Percentiles rank a stretch among this genome's conserved stretches.
Conservation (phyloP, 169 alveolate genomes). For the Plasmodium malariae region DNA sequence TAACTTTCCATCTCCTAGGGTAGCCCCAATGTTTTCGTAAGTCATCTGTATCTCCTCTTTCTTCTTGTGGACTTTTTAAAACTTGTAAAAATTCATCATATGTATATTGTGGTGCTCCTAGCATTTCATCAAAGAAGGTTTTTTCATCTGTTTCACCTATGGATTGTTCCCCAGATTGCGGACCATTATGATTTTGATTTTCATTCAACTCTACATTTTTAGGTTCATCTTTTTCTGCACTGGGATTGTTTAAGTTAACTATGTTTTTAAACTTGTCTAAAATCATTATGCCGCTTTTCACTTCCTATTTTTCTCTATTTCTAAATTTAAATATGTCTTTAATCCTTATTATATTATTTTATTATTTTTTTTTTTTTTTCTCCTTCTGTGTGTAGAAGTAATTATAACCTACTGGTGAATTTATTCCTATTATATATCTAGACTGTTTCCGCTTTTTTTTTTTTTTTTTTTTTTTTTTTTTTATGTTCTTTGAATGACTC, state of each 20-base stretch:
- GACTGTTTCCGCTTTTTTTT: no score
- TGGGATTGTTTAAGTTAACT: constrained; percentile 32
- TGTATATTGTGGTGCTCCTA: constrained; percentile 83
- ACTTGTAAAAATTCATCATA: constrained; percentile 84
- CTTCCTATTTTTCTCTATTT: not conserved
- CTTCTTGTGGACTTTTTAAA: constrained; percentile 77
- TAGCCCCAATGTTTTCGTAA: constrained; percentile 84
- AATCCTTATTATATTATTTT: no score
- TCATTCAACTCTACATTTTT: constrained; percentile 40
- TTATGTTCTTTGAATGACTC: no score
- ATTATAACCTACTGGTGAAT: no score
- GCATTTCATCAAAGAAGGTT: constrained; percentile 79
- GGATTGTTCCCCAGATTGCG: constrained; percentile 6
- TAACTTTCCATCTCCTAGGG: constrained; percentile 84
- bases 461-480: no score
- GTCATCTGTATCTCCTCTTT: constrained; percentile 81
- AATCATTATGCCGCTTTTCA: constrained; percentile 5
- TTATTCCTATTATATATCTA: no score
- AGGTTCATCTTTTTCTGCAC: constrained; percentile 26
- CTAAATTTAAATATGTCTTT: no score
- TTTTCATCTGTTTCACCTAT: constrained; percentile 66
- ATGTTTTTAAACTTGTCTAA: constrained; percentile 53
- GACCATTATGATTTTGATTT: constrained; percentile 29
- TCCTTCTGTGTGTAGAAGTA: not conserved
- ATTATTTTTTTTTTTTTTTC: not conserved